Evolutionary conservation across 2,329 filamentous ascomycete species (phyloP).

Genomic region (Claviceps purpurea): DNA sequence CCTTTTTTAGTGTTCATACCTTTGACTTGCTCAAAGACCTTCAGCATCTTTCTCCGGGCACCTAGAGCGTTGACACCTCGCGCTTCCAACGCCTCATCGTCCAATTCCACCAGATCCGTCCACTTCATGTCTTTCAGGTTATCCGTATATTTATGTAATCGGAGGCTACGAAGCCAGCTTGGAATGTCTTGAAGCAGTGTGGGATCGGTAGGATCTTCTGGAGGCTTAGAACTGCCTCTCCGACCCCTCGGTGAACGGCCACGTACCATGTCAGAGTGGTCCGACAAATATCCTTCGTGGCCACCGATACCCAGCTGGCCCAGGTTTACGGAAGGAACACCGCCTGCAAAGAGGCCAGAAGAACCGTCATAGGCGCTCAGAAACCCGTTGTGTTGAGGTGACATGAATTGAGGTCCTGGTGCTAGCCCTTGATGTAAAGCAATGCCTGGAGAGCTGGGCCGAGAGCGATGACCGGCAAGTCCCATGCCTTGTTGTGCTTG

Average conservation of each 20-base stretch:
- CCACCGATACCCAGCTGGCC: constrained; percentile 56
- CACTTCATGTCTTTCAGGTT: constrained; percentile 96
- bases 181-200: constrained; percentile 87
- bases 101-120: constrained; percentile 81
- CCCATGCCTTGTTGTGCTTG: constrained; percentile 53
- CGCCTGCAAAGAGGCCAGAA: constrained; percentile 56
- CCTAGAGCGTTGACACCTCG: constrained; percentile 91
- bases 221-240: constrained; percentile 89
- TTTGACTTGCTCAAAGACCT: constrained; percentile 96
- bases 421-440: constrained; percentile 59
- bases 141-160: constrained; percentile 97
- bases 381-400: constrained; percentile 90
- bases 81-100: constrained; percentile 85
- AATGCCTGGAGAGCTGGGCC: constrained; percentile 79
- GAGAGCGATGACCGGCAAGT: constrained; percentile 61
- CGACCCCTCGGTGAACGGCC: constrained; percentile 86
- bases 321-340: constrained; percentile 58
- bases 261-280: constrained; percentile 81
- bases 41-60: constrained; percentile 92
- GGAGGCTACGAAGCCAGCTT: constrained; percentile 84
- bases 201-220: constrained; percentile 91
- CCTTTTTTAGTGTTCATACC: constrained; percentile 29
- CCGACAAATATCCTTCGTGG: constrained; percentile 80
- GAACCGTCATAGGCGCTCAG: constrained; percentile 72
- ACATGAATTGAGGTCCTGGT: constrained; percentile 58